Evolutionary conservation across 2,329 filamentous ascomycete species (phyloP).

Genomic region (Fusarium coffeatum): DNA sequence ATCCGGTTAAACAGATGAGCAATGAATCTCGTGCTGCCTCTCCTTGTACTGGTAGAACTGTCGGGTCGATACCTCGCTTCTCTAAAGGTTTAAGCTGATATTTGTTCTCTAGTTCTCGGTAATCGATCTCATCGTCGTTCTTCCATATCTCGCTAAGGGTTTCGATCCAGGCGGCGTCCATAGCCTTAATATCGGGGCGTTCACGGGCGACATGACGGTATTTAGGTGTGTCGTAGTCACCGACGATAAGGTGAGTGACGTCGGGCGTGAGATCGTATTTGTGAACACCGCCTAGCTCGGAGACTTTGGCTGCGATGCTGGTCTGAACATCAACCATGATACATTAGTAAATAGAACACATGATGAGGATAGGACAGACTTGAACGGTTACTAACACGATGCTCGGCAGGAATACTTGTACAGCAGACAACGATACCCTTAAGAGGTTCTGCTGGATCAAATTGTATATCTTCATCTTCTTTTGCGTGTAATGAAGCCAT

Average conservation of each 20-base stretch:
- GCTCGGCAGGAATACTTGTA: conserved; percentile 83
- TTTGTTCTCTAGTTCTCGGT: conserved; percentile 73
- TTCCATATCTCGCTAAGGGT: conserved; percentile 85
- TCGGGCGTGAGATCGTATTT: conserved; percentile 95
- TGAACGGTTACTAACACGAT: conserved; percentile 69
- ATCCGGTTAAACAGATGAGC: conserved; percentile 67
- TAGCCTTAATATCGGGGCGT: conserved; percentile 84
- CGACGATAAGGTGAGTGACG: conserved; percentile 93
- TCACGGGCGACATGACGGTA: conserved; percentile 95
- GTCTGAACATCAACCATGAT: conserved; percentile 50
- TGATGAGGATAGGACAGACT: conserved; percentile 5
- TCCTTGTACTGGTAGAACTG: conserved; percentile 33
- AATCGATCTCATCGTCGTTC: conserved; percentile 80
- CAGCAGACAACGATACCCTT: conserved; percentile 84
- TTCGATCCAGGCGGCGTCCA: conserved; percentile 86
- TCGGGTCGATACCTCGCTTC: conserved; percentile 58
- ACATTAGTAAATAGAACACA: conserved; percentile 2
- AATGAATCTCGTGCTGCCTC: conserved; percentile 55
- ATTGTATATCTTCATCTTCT: conserved; percentile 46
- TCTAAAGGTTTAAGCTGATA: conserved; percentile 74
- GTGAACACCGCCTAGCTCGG: conserved; percentile 87
- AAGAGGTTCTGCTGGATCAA: conserved; percentile 73
- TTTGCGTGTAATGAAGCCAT: conserved; percentile 47
- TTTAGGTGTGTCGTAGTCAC: conserved; percentile 88
- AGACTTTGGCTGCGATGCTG: conserved; percentile 71